Conservation (phyloP, 805 yeast species). For the Teunomyces cretensis region DNA sequence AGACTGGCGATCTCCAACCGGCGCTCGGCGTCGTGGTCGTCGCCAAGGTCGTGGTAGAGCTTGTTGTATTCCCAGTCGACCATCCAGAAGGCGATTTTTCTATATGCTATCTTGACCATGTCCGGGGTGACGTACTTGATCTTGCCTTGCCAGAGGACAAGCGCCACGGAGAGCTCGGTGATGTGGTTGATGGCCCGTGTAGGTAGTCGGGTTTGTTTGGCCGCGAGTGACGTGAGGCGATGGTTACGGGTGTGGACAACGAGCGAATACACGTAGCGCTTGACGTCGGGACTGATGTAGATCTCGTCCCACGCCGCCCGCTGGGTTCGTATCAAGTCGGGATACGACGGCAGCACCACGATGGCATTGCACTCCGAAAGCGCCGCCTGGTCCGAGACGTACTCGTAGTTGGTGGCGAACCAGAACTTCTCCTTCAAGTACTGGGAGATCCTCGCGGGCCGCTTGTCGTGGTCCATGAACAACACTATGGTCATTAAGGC, state of each 20-base stretch:
- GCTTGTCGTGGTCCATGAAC: conserved; percentile 8
- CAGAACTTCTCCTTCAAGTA: conserved; percentile 14
- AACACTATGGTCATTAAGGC: conserved; percentile 9
- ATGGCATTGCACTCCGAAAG: conserved; percentile 2
- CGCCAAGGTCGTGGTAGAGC: conserved; percentile 8
- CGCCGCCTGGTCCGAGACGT: conserved; percentile 7
- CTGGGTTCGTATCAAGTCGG: neutral
- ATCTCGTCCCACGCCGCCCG: conserved; percentile 13
- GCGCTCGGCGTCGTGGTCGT: conserved; percentile 13
- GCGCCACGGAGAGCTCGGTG: conserved; percentile 24
- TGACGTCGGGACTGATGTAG: conserved; percentile 35
- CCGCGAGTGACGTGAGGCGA: conserved; percentile 39
- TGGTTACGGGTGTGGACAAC: conserved; percentile 38
- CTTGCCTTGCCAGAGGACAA: conserved; percentile 21
- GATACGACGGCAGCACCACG: neutral
- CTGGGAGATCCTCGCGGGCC: conserved; percentile 8
- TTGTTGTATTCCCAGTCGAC: conserved; percentile 40
- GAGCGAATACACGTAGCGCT: conserved; percentile 36
- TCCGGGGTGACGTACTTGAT: conserved; percentile 35
- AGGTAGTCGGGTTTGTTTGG: conserved; percentile 32
- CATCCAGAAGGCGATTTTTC: conserved; percentile 43
- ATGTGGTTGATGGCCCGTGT: conserved; percentile 32
- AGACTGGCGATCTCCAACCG: conserved; percentile 31
- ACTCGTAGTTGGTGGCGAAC: conserved; percentile 12
- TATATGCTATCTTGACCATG: conserved; percentile 34